A percentile compares a stretch with the other conserved stretches of the same genome.
Conservation (phyloP, 768 basidiomycete species). For the Mycena haematopus region DNA sequence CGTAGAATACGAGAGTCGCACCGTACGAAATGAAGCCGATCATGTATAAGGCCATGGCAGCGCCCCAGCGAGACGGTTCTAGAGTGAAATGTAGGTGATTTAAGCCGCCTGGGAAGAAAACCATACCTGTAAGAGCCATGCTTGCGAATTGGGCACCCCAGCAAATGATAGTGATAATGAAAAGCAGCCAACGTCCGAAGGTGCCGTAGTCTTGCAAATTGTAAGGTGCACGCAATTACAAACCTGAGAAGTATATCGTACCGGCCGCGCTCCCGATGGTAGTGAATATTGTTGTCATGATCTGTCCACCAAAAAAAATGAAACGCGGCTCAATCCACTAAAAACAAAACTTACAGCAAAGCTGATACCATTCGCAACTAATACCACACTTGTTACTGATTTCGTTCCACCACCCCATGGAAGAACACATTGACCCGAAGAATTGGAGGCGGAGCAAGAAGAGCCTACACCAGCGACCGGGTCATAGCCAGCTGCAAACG, state of each 20-base stretch:
- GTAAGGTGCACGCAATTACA: not conserved
- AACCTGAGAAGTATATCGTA: not conserved
- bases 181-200: slow-evolving; percentile 82
- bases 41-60: slow-evolving; percentile 82
- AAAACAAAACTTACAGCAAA: slow-evolving; percentile 61
- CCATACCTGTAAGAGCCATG: slow-evolving; percentile 73
- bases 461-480: slow-evolving; percentile 73
- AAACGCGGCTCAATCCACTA: not conserved
- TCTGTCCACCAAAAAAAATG: slow-evolving; percentile 42
- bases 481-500: slow-evolving; percentile 76
- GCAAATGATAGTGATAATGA: slow-evolving; percentile 72
- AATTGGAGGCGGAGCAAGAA: slow-evolving; percentile 59
- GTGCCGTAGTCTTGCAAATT: slow-evolving; percentile 57
- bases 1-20: slow-evolving; percentile 82
- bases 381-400: slow-evolving; percentile 75
- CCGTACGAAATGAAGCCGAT: slow-evolving; percentile 81
- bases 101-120: not conserved
- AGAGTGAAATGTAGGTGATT: slow-evolving; percentile 5
- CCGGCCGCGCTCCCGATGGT: slow-evolving; percentile 76
- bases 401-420: slow-evolving; percentile 80
- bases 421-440: slow-evolving; percentile 79
- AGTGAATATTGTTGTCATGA: slow-evolving; percentile 85
- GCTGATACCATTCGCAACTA: slow-evolving; percentile 76
- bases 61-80: slow-evolving; percentile 75
- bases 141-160: slow-evolving; percentile 84